Percentiles rank a stretch among this genome's conserved stretches.
Conservation (phyloP, 805 yeast species). For the Yueomyces sp. region DNA sequence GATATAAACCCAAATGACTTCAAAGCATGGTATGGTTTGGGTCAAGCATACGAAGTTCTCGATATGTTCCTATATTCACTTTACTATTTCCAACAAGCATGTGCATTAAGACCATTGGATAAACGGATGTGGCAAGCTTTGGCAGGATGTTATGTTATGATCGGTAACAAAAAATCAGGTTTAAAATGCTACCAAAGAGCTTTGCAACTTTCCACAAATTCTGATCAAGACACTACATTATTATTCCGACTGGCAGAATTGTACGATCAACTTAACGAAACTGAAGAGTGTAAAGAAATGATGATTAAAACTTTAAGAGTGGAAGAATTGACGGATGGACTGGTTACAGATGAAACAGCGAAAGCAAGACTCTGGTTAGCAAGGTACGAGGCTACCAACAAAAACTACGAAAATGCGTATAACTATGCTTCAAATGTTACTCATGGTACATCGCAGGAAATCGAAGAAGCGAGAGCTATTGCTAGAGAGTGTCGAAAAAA, state of each 20-base stretch:
- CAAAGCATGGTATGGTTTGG: constrained; percentile 96
- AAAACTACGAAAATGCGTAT: constrained; percentile 56
- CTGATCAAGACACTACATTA: constrained; percentile 41
- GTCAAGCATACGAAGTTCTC: constrained; percentile 93
- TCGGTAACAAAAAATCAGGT: constrained; percentile 58
- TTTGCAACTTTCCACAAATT: constrained; percentile 35
- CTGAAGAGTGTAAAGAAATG: constrained; percentile 39
- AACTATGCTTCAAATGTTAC: constrained; percentile 58
- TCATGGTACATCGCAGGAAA: constrained; percentile 67
- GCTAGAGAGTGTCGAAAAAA: constrained; percentile 59
- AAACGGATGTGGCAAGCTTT: constrained; percentile 94
- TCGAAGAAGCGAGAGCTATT: constrained; percentile 79
- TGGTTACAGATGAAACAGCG: constrained; percentile 53
- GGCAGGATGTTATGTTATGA: constrained; percentile 76
- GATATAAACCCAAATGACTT: constrained; percentile 82
- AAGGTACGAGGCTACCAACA: constrained; percentile 40
- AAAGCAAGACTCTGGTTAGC: constrained; percentile 86
- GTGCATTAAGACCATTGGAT: constrained; percentile 77
- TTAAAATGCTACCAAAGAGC: constrained; percentile 76
- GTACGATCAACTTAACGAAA: constrained; percentile 43
- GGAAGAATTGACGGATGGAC: constrained; percentile 49
- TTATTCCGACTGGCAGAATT: constrained; percentile 52
- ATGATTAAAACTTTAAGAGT: constrained; percentile 47
- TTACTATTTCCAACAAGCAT: constrained; percentile 85
- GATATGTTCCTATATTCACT: constrained; percentile 90